Conservation (phyloP, 768 basidiomycete genomes). For the Mycena venus region DNA sequence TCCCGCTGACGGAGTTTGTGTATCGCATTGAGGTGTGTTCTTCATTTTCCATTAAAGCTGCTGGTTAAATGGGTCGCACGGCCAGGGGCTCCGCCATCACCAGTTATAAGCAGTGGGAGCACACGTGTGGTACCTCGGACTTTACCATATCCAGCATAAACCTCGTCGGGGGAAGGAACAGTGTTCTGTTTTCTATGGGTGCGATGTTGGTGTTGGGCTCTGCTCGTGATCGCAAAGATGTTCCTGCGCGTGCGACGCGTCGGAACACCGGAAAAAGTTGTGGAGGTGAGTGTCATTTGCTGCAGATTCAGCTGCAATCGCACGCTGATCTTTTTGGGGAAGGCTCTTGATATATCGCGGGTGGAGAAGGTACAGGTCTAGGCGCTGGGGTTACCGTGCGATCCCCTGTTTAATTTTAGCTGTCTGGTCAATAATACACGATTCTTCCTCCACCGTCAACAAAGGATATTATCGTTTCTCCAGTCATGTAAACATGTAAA, state of each 20-base stretch:
- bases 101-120: constrained; percentile 67
- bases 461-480: too few relatives aligned
- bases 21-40: constrained; percentile 80
- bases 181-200: background rate
- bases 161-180: background rate
- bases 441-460: too few relatives aligned
- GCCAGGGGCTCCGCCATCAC: constrained; percentile 62
- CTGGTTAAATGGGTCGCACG: background rate
- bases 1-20: constrained; percentile 88
- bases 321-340: background rate
- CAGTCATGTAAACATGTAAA: too few relatives aligned
- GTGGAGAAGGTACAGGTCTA: background rate
- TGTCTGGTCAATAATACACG: too few relatives aligned
- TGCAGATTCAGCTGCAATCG: background rate
- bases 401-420: too few relatives aligned
- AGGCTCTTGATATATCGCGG: background rate
- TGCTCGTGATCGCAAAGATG: background rate
- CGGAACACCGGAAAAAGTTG: background rate
- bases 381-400: too few relatives aligned
- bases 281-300: background rate
- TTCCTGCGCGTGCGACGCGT: background rate
- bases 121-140: constrained; percentile 52
- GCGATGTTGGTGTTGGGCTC: constrained; percentile 5
- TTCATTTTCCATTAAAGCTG: background rate
- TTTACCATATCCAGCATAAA: background rate